phyloP scores from a whole-genome alignment of 441 rosid genomes.

The Syzygium syzygioides region DNA sequence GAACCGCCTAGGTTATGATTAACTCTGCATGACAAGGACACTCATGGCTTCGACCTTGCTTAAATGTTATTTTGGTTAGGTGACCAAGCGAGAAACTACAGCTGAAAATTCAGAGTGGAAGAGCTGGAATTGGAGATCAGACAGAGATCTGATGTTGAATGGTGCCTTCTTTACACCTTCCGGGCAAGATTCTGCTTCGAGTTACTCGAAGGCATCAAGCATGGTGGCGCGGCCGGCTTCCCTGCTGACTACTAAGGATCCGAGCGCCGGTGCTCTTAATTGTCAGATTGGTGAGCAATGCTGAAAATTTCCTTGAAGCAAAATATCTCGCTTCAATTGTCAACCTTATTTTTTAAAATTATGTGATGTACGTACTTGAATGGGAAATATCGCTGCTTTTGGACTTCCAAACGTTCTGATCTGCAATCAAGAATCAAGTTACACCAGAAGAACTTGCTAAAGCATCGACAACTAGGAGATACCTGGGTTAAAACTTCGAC shows the following conservation, averaged over 20 bases:
- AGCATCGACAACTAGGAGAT: neutral
- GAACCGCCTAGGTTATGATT: neutral
- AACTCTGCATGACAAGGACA: neutral
- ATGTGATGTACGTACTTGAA: neutral
- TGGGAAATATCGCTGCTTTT: neutral
- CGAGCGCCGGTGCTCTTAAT: slow-evolving; percentile 32
- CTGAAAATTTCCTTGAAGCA: slow-evolving; percentile 9
- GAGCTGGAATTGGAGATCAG: slow-evolving; percentile 58
- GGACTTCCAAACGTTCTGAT: neutral
- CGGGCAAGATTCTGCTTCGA: slow-evolving; percentile 31
- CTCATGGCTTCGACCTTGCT: neutral
- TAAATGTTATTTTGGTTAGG: slow-evolving; percentile 18
- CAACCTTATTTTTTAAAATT: neutral
- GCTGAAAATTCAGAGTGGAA: slow-evolving; percentile 28
- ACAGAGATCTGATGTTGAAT: slow-evolving; percentile 40
- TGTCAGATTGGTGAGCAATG: slow-evolving; percentile 35
- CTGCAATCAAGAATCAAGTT: neutral
- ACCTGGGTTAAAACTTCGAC: neutral
- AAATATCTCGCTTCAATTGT: neutral
- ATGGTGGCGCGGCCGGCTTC: slow-evolving; percentile 58
- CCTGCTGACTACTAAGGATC: slow-evolving; percentile 26
- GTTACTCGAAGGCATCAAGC: slow-evolving; percentile 46
- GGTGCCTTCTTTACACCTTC: slow-evolving; percentile 50
- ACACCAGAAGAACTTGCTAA: neutral
- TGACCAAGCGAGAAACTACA: slow-evolving; percentile 38